Percentiles rank a stretch among this genome's conserved stretches.
These are phyloP conservation scores for Sphaceloma murrayae DNA, from an alignment of 2,329 filamentous ascomycete species.

Conservation along the genomic window DNA sequence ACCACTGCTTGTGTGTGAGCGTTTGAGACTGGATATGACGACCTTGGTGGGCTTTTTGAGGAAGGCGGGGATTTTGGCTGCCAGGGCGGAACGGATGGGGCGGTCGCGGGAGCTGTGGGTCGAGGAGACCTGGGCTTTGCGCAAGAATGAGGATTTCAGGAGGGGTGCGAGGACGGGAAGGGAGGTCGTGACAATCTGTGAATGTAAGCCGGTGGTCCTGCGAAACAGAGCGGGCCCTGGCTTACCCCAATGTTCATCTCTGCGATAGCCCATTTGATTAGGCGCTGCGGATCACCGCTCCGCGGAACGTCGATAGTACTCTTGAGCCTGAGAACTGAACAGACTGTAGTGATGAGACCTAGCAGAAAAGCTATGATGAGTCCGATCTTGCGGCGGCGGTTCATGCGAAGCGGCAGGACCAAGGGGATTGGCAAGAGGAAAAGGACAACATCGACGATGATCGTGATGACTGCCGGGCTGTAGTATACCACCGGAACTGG, in stretches of 20 bases:
- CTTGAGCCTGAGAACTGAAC: constrained; percentile 11
- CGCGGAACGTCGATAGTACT: constrained; percentile 8
- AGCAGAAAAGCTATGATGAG: constrained; percentile 14
- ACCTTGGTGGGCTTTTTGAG: background rate
- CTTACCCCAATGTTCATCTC: constrained; percentile 17
- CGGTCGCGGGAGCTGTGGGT: constrained; percentile 6
- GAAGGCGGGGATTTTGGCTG: constrained; percentile 1
- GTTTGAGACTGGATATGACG: constrained; percentile 3
- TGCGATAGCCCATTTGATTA: constrained; percentile 15
- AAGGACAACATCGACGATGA: constrained; percentile 12
- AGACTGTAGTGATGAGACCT: constrained; percentile 15
- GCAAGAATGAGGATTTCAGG: constrained; percentile 9
- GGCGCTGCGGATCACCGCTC: constrained; percentile 7
- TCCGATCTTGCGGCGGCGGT: constrained; percentile 14
- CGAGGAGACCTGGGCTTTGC: constrained; percentile 3
- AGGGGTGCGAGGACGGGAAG: constrained; percentile 11
- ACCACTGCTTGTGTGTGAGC: background rate
- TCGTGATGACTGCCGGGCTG: constrained; percentile 15
- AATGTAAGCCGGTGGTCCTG: no score
- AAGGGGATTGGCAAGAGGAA: constrained; percentile 16
- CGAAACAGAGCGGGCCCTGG: no score
- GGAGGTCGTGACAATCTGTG: constrained; percentile 15
- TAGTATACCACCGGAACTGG: constrained; percentile 10
- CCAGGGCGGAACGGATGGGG: constrained; percentile 5
- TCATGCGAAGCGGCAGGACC: constrained; percentile 15